phyloP scores from a whole-genome alignment of 371 early-diverging fungal species.

The Thermomucor indicae-seudaticae region DNA sequence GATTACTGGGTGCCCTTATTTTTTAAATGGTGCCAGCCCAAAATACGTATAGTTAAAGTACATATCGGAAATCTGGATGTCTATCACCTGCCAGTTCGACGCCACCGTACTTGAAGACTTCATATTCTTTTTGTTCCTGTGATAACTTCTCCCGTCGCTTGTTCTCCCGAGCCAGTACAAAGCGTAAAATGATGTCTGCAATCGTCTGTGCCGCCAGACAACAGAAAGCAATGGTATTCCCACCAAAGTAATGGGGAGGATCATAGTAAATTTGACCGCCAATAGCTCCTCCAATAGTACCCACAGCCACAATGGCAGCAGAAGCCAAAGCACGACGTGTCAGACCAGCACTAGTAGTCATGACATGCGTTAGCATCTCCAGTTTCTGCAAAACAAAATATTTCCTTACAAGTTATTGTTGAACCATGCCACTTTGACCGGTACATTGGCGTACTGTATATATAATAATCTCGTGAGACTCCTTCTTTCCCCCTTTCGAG shows the following conservation, averaged over 20 bases:
- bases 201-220: conserved; percentile 23
- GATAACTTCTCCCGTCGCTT: conserved; percentile 18
- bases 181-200: conserved; percentile 17
- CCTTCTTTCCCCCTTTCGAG: too few species aligned
- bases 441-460: conserved; percentile 25
- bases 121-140: conserved; percentile 18
- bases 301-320: conserved; percentile 33
- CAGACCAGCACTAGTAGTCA: conserved; percentile 18
- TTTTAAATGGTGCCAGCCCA: too few species aligned
- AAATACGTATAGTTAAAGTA: conserved; percentile 11
- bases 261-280: conserved; percentile 38
- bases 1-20: too few species aligned
- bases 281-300: conserved; percentile 28
- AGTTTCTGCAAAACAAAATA: too few species aligned
- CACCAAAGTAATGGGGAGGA: conserved; percentile 9
- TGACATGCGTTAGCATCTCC: too few species aligned
- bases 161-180: conserved; percentile 23
- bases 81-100: conserved; percentile 39
- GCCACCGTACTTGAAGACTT: conserved; percentile 29
- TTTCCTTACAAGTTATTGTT: conserved; percentile 32
- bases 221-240: conserved; percentile 12
- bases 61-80: conserved; percentile 39
- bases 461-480: too few species aligned
- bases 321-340: conserved; percentile 39
- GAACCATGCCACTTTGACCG: conserved; percentile 38